Evolutionary conservation across 768 basidiomycete species (phyloP), one percentile per base, ranked within the genome.

Genomic region (Agaricus blazei): DNA sequence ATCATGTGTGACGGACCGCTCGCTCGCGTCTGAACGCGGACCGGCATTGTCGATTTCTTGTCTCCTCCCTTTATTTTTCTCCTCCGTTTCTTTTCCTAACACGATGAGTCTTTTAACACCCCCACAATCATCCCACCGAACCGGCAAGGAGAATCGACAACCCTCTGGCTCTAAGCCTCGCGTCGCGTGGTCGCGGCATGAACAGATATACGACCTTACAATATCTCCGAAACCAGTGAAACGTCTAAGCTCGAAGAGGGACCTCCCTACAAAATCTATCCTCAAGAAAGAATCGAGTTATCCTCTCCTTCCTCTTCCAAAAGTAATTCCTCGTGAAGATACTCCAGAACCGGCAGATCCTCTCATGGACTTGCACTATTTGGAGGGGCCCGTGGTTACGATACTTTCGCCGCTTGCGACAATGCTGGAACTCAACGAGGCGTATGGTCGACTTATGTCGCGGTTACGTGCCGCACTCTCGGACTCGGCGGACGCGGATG

Each of bases 331-430:
- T 19, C 80, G 89, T 54, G 83, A 89, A 54, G 68, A 75, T 12
- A 92, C 90, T 0, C 91, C 90, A n/a, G 90, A 90, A 62, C 90
- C 91, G 2, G 68, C 70, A 2, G 81, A 84, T 62, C 87, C 88
- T 9, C 75, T 90, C 15, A 74, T 74, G 6, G 75, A 90, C 62
- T 69, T 83, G 11, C 67, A 68, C 19, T 93, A 90, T 64, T 79
- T 93, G 29, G 75, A 76, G n/a, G 72, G 76, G 27, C 84, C 90
- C 2, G 78, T 93, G 2, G 67, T 77, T 2, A 77, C 73, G 48
- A 84, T 93, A 51, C 67, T 88, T 26, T 72, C 77, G 9, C 60
- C 68, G 1, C 71, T 77, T 41, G 68, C 79, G 12, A 72, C 76
- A 46, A 71, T 83, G 45, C 71, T 72, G 50, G 81, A 84, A 55